Evolutionary conservation across 2,329 filamentous ascomycete genomes (phyloP).

Genomic region (Ascosphaera pollenicola): DNA sequence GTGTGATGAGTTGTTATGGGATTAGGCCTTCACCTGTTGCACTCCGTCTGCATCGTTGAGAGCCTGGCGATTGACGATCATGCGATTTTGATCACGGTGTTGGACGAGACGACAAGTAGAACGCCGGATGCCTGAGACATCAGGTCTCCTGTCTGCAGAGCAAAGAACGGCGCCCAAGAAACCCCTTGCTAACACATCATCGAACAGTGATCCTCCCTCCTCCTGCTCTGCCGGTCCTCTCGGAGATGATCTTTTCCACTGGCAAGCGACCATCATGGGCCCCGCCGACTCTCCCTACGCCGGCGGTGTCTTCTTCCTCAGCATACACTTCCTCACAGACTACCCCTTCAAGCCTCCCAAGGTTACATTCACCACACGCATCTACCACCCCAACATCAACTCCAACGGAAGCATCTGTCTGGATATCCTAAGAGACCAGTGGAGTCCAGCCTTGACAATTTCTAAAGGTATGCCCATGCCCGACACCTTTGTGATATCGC

Average conservation of each 20-base stretch:
- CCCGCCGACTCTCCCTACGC: conserved; percentile 97
- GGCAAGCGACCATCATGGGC: conserved; percentile 99
- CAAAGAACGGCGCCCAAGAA: conserved; percentile 1
- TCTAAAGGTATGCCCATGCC: conserved; percentile 93
- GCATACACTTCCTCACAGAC: conserved; percentile 98
- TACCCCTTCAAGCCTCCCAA: conserved; percentile 99
- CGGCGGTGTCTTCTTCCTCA: conserved; percentile 95
- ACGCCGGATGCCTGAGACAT: neutral
- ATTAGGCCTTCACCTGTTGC: no score
- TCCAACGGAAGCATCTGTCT: conserved; percentile 98
- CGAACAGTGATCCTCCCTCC: conserved; percentile 77
- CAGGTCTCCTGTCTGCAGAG: neutral
- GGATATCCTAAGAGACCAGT: conserved; percentile 96
- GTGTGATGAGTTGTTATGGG: no score
- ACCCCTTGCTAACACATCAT: neutral
- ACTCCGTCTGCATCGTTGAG: no score
- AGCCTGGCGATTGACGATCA: no score
- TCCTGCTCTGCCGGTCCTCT: conserved; percentile 96
- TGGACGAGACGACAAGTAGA: conserved; percentile 1
- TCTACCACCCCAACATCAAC: conserved; percentile 99
- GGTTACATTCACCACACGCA: conserved; percentile 99
- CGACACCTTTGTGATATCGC: no score
- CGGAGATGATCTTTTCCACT: conserved; percentile 98
- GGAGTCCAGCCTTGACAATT: conserved; percentile 95
- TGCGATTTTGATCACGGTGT: no score